phyloP scores from a whole-genome alignment of 2,329 filamentous ascomycete species.

The Pezicula carpinea region DNA sequence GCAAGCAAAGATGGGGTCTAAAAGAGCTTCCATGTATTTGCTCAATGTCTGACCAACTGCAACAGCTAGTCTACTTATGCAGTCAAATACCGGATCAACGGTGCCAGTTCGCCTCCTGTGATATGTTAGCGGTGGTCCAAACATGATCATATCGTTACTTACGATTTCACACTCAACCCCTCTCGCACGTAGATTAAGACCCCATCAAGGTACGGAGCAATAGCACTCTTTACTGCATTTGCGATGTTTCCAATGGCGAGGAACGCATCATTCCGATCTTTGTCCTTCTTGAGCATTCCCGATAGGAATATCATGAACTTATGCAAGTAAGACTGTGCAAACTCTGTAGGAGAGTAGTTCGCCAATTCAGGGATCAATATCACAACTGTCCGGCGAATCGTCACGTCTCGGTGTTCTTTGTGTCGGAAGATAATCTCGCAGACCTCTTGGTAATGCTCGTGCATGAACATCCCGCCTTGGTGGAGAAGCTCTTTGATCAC shows the following conservation, averaged over 20 bases:
- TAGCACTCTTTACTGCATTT: slow-evolving; percentile 91
- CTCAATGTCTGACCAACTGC: slow-evolving; percentile 94
- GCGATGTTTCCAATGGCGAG: slow-evolving; percentile 94
- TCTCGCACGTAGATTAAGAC: slow-evolving; percentile 93
- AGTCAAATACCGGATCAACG: slow-evolving; percentile 86
- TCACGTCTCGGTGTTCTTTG: slow-evolving; percentile 85
- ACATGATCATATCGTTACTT: slow-evolving; percentile 21
- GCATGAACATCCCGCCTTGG: slow-evolving; percentile 99
- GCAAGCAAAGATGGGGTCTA: slow-evolving; percentile 96
- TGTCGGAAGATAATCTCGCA: slow-evolving; percentile 91
- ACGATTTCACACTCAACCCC: slow-evolving; percentile 76
- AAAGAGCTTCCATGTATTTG: slow-evolving; percentile 94
- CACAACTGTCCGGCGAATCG: slow-evolving; percentile 86
- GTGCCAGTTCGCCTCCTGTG: slow-evolving; percentile 33
- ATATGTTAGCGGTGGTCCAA: slow-evolving; percentile 24
- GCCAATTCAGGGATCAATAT: slow-evolving; percentile 88
- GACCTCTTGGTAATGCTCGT: slow-evolving; percentile 83
- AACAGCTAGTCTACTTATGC: slow-evolving; percentile 92
- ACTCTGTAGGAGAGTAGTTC: slow-evolving; percentile 86
- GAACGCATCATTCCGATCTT: slow-evolving; percentile 90
- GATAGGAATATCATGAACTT: slow-evolving; percentile 97
- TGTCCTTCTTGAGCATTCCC: slow-evolving; percentile 88
- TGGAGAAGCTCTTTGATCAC: slow-evolving; percentile 89
- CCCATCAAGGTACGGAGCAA: slow-evolving; percentile 90
- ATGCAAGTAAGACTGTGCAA: slow-evolving; percentile 81